phyloP scores from a whole-genome alignment of 176 grass and related monocot species.

The Otatea glauca region DNA sequence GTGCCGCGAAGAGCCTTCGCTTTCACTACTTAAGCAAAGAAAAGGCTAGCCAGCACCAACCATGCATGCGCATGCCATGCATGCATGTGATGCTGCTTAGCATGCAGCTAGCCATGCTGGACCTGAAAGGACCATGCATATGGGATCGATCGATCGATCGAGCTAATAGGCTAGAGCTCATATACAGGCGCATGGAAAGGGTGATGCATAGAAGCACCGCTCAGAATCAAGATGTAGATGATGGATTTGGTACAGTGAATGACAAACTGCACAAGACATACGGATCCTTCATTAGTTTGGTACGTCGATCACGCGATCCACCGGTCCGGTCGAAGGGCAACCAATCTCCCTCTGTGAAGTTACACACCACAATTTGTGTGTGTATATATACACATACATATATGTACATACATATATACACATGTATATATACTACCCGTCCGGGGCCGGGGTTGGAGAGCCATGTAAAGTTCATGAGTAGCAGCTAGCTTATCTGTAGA shows the following conservation, averaged over 20 bases:
- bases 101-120: conserved; percentile 1
- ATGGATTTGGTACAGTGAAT: neutral
- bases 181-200: neutral
- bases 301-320: neutral
- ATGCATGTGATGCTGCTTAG: neutral
- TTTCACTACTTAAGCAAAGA: neutral
- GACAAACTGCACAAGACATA: neutral
- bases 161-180: neutral
- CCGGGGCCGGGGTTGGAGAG: neutral
- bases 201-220: too few relatives aligned
- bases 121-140: neutral
- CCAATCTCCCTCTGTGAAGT: too few relatives aligned
- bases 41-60: neutral
- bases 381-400: too few relatives aligned
- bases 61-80: neutral
- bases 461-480: conserved; percentile 17
- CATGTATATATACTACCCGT: too few relatives aligned
- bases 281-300: neutral
- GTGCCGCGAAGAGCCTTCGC: conserved; percentile 18
- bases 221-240: neutral
- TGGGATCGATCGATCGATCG: neutral
- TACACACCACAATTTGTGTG: too few relatives aligned
- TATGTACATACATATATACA: too few relatives aligned
- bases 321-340: neutral
- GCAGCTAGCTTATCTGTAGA: neutral